These are phyloP conservation scores for Grigorovia jiainica DNA, from an alignment of 805 yeast species.

Conservation along the genomic window DNA sequence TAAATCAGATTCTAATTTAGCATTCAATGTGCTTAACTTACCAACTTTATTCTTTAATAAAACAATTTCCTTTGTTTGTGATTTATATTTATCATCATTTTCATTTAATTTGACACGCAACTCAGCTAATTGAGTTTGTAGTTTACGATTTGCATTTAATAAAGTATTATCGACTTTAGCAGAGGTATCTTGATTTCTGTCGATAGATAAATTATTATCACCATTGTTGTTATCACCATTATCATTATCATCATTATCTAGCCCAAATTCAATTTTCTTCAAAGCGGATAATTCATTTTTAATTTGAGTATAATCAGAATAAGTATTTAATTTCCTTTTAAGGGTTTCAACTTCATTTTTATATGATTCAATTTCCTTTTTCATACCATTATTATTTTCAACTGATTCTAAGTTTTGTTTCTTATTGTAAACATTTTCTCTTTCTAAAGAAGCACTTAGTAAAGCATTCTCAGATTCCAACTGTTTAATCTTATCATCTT, in stretches of 20 bases:
- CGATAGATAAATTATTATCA: background rate
- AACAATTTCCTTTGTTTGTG: constrained; percentile 33
- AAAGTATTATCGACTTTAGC: constrained; percentile 48
- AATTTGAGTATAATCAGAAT: constrained; percentile 69
- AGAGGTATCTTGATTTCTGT: constrained; percentile 4
- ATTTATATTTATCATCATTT: constrained; percentile 31
- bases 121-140: constrained; percentile 61
- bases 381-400: constrained; percentile 31
- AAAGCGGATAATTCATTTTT: constrained; percentile 67
- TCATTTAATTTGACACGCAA: constrained; percentile 51
- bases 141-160: constrained; percentile 58
- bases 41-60: constrained; percentile 32
- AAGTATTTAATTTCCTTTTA: constrained; percentile 39
- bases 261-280: constrained; percentile 69
- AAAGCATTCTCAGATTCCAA: constrained; percentile 60
- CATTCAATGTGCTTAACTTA: constrained; percentile 38
- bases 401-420: constrained; percentile 14
- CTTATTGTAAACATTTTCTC: constrained; percentile 15
- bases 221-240: constrained; percentile 13
- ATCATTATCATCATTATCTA: constrained; percentile 26
- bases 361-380: constrained; percentile 40
- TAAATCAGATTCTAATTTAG: constrained; percentile 66
- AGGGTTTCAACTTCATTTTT: constrained; percentile 42
- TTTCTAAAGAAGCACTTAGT: constrained; percentile 25
- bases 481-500: constrained; percentile 38